A percentile compares a stretch with the other conserved stretches of the same genome.
Conservation (phyloP, 768 basidiomycete species). For the Agaricus sinodeliciosus region DNA sequence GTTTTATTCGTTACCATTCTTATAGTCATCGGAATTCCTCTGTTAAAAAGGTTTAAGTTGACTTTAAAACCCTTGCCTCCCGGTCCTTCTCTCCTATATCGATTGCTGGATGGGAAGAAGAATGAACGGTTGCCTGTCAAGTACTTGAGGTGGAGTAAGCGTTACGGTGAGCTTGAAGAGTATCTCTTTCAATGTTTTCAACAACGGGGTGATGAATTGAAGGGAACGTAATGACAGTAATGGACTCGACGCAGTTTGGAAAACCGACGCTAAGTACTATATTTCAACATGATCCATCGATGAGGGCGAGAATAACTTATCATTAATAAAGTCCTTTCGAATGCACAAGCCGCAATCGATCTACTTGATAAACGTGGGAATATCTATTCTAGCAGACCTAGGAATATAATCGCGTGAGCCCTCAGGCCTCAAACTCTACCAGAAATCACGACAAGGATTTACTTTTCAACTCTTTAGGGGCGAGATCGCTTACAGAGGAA, state of each 20-base stretch:
- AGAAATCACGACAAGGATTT: too few relatives aligned
- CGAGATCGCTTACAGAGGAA: not conserved
- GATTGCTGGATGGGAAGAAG: not conserved
- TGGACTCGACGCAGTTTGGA: constrained; percentile 6
- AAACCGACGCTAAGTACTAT: constrained; percentile 1
- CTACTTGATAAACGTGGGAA: constrained; percentile 24
- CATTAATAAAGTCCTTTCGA: constrained; percentile 13
- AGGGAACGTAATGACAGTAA: constrained; percentile 1
- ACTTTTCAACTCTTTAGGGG: not conserved
- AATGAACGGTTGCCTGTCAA: not conserved
- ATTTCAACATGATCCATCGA: not conserved
- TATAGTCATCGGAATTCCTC: too few relatives aligned
- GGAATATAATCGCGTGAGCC: constrained; percentile 23
- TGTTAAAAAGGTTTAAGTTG: not conserved
- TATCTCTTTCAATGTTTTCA: not conserved
- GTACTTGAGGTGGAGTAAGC: not conserved
- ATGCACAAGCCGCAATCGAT: constrained; percentile 22
- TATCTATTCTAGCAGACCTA: constrained; percentile 27
- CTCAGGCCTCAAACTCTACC: constrained; percentile 16
- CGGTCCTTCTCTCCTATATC: constrained; percentile 2
- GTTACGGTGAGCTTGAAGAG: not conserved
- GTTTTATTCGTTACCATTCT: too few relatives aligned
- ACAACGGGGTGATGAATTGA: not conserved
- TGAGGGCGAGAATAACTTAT: not conserved
- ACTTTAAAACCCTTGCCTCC: not conserved